These are phyloP conservation scores for Microbotryum scabiosae DNA, from an alignment of 1,284 basidiomycete species.

Conservation along the genomic window DNA sequence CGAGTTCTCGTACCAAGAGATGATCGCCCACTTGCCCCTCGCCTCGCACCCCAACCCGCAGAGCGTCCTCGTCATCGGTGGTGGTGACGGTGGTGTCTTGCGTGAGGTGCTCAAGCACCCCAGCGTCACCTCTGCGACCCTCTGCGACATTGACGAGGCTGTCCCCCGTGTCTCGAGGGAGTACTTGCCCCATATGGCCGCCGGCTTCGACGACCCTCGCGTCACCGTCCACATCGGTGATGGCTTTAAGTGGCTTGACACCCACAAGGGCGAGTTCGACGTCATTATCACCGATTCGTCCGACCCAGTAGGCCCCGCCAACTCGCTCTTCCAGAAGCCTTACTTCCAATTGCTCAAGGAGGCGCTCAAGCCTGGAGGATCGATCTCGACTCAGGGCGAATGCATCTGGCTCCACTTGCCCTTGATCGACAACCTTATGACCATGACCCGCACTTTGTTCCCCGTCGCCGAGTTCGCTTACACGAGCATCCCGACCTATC, in stretches of 20 bases:
- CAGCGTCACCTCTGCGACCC: conserved; percentile 80
- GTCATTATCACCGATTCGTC: conserved; percentile 98
- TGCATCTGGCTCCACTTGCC: conserved; percentile 90
- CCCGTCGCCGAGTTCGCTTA: conserved; percentile 82
- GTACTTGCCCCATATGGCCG: conserved; percentile 91
- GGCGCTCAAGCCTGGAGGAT: conserved; percentile 79
- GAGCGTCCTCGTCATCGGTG: conserved; percentile 92
- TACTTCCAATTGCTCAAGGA: conserved; percentile 93
- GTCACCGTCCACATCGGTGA: conserved; percentile 89
- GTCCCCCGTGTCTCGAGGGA: conserved; percentile 90
- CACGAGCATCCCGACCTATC: conserved; percentile 96
- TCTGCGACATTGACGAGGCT: conserved; percentile 99
- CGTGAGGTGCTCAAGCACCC: conserved; percentile 95
- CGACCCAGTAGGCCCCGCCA: conserved; percentile 93
- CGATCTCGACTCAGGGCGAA: conserved; percentile 94
- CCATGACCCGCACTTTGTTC: conserved; percentile 71
- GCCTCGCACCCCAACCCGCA: conserved; percentile 94
- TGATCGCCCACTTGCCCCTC: conserved; percentile 95
- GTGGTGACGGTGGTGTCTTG: conserved; percentile 76
- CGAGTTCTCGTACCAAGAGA: conserved; percentile 99
- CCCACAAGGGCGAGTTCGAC: conserved; percentile 85
- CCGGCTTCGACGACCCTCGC: conserved; percentile 69
- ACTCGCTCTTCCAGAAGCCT: conserved; percentile 88
- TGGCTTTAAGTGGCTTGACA: conserved; percentile 92
- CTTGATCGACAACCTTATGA: conserved; percentile 71